These are phyloP conservation scores for Ascoidea rubescens DNA, from an alignment of 805 yeast species.

Conservation along the genomic window DNA sequence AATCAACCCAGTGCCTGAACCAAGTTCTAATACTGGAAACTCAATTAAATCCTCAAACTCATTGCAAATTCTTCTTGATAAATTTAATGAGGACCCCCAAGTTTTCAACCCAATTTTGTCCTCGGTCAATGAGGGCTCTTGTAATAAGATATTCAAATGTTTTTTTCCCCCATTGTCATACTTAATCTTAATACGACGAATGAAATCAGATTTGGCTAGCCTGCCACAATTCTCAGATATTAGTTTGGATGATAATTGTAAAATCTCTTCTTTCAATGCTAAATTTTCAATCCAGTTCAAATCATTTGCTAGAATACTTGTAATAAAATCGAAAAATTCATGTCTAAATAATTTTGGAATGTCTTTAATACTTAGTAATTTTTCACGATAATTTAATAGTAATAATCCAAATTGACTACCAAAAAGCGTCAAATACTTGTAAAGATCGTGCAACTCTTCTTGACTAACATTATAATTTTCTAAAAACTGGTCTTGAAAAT, in stretches of 20 bases:
- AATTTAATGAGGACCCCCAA: conserved; percentile 83
- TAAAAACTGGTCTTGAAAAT: conserved; percentile 17
- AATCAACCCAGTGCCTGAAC: conserved; percentile 88
- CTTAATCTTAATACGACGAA: conserved; percentile 40
- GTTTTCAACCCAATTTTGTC: conserved; percentile 88
- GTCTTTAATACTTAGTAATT: conserved; percentile 17
- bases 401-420: too few species aligned
- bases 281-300: conserved; percentile 30
- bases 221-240: conserved; percentile 77
- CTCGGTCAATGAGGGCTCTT: conserved; percentile 76
- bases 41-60: conserved; percentile 11
- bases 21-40: conserved; percentile 51
- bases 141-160: conserved; percentile 22
- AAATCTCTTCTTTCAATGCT: conserved; percentile 22
- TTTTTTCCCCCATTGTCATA: conserved; percentile 14
- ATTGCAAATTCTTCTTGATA: conserved; percentile 38
- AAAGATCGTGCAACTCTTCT: conserved; percentile 18
- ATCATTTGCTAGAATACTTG: conserved; percentile 33
- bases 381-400: conserved; percentile 14
- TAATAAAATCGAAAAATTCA: conserved; percentile 32
- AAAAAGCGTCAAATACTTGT: conserved; percentile 3
- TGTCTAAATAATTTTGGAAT: conserved; percentile 12
- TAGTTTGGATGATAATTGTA: conserved; percentile 44
- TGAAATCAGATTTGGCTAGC: conserved; percentile 63
- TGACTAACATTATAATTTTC: conserved; percentile 27